Conservation (phyloP, 768 basidiomycete genomes). For the Dictyophora rubrovolvata region DNA sequence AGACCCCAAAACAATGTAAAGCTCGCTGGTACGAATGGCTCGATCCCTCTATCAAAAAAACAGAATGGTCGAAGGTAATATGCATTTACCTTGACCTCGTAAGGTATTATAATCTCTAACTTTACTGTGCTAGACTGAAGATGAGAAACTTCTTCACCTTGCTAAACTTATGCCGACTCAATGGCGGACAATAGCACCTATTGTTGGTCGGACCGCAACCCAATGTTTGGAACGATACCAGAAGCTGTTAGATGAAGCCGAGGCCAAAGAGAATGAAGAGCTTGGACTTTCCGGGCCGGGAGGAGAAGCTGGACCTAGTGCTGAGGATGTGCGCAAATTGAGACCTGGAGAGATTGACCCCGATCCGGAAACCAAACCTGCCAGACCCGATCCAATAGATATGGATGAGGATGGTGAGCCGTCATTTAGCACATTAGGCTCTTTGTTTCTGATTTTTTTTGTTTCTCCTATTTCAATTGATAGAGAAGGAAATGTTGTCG, state of each 20-base stretch:
- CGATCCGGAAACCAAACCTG: slow-evolving; percentile 97
- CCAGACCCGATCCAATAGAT: slow-evolving; percentile 96
- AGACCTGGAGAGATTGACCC: slow-evolving; percentile 97
- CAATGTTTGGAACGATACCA: slow-evolving; percentile 98
- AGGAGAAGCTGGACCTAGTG: slow-evolving; percentile 71
- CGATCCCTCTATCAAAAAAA: slow-evolving; percentile 99
- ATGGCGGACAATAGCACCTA: slow-evolving; percentile 98
- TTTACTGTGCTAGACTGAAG: slow-evolving; percentile 60
- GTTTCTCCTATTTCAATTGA: too few species aligned
- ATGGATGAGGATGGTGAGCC: slow-evolving; percentile 97
- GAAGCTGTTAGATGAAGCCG: slow-evolving; percentile 93
- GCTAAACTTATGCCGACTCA: slow-evolving; percentile 99
- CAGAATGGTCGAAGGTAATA: slow-evolving; percentile 93
- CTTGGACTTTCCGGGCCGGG: slow-evolving; percentile 81
- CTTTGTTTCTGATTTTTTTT: slow-evolving; percentile 9
- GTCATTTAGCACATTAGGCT: background rate
- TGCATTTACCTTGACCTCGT: background rate
- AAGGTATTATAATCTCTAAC: background rate
- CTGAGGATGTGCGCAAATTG: slow-evolving; percentile 84
- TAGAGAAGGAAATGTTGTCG: slow-evolving; percentile 99
- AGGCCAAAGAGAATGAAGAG: slow-evolving; percentile 93
- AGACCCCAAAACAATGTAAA: slow-evolving; percentile 99
- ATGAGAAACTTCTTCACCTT: slow-evolving; percentile 94
- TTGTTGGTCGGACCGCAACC: slow-evolving; percentile 94
- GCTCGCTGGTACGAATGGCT: slow-evolving; percentile 99